These are phyloP conservation scores for Penicillium sp. DNA, from an alignment of 2,329 filamentous ascomycete genomes.

Conservation along the genomic window DNA sequence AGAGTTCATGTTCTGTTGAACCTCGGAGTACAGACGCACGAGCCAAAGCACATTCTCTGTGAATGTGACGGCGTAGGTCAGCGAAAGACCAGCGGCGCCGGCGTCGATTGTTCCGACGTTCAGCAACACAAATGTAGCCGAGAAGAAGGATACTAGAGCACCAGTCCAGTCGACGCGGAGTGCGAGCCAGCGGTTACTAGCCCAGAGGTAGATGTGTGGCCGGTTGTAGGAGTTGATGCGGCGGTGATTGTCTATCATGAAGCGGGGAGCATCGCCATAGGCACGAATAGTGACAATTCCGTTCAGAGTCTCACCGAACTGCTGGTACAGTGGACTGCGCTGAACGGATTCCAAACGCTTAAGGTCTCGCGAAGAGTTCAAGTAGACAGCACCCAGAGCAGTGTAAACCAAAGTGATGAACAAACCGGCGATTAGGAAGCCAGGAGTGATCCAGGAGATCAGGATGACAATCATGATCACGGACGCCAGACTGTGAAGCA, in stretches of 20 bases:
- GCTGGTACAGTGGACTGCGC: conserved; percentile 91
- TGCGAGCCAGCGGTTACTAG: conserved; percentile 91
- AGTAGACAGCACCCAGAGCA: conserved; percentile 79
- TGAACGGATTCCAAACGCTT: conserved; percentile 94
- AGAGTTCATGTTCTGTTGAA: conserved; percentile 99
- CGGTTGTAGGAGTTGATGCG: conserved; percentile 88
- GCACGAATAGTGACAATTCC: conserved; percentile 96
- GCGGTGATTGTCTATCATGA: conserved; percentile 83
- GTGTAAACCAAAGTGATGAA: conserved; percentile 84
- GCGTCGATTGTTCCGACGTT: conserved; percentile 81
- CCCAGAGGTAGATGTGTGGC: conserved; percentile 95
- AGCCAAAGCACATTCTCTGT: conserved; percentile 97
- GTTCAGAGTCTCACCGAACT: conserved; percentile 91
- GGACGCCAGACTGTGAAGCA: conserved; percentile 62
- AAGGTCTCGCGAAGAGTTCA: conserved; percentile 87
- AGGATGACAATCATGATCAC: conserved; percentile 81
- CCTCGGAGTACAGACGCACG: conserved; percentile 85
- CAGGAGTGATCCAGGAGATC: conserved; percentile 84
- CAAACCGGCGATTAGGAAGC: conserved; percentile 78
- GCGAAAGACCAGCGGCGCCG: conserved; percentile 84
- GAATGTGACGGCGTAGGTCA: conserved; percentile 95
- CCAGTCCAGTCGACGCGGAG: conserved; percentile 88
- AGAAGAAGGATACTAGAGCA: conserved; percentile 88
- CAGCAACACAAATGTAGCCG: conserved; percentile 82
- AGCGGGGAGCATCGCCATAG: conserved; percentile 89